phyloP scores from a whole-genome alignment of 2,329 filamentous ascomycete species.

The Phyllosticta citriasiana region DNA sequence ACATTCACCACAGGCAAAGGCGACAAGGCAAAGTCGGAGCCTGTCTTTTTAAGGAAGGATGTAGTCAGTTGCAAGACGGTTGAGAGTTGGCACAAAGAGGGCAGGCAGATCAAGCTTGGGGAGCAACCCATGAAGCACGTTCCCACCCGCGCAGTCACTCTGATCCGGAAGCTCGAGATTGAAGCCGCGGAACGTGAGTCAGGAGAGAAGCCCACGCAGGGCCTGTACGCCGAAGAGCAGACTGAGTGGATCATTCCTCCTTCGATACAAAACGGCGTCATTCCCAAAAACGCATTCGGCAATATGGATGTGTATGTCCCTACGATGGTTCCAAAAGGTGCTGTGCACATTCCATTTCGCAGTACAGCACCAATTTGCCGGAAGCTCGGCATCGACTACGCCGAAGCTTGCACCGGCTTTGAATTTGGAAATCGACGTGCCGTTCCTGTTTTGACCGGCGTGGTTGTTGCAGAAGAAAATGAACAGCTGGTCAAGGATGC shows the following conservation, averaged over 20 bases:
- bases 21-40: conserved; percentile 61
- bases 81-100: conserved; percentile 97
- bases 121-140: conserved; percentile 74
- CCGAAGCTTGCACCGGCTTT: conserved; percentile 91
- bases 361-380: conserved; percentile 74
- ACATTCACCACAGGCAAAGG: conserved; percentile 69
- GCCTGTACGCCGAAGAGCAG: conserved; percentile 72
- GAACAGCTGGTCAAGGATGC: conserved; percentile 65
- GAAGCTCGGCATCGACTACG: conserved; percentile 74
- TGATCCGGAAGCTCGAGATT: conserved; percentile 77
- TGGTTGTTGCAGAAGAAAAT: conserved; percentile 78
- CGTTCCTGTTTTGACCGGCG: conserved; percentile 81
- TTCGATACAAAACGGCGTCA: conserved; percentile 72
- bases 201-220: conserved; percentile 77
- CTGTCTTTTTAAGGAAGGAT: conserved; percentile 70
- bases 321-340: conserved; percentile 82
- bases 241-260: conserved; percentile 93
- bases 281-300: conserved; percentile 89
- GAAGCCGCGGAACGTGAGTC: conserved; percentile 71
- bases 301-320: conserved; percentile 95
- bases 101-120: conserved; percentile 61
- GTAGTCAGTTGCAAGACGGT: conserved; percentile 79
- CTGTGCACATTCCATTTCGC: conserved; percentile 70
- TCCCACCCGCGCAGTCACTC: conserved; percentile 82
- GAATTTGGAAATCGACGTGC: conserved; percentile 94